Base-by-base conservation (phyloP, 805 yeast species). In the Wickerhamomyces ciferrii region DNA sequence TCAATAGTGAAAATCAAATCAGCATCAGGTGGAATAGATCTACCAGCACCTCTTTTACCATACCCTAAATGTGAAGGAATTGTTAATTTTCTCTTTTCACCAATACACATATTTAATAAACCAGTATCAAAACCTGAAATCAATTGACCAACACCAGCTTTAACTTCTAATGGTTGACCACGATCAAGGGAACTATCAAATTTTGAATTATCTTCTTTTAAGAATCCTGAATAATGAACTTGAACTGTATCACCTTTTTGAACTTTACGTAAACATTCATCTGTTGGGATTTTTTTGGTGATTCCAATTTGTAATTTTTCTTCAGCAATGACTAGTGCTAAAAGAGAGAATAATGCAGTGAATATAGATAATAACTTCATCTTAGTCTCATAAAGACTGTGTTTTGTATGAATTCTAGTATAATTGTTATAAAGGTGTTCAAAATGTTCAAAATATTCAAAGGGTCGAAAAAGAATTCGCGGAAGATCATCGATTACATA, bases 1-100 rank as follows among this genome's bases (percentile, higher is more conserved):
- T 85, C 89, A 42, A 87, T 75, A 25, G 72, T 75, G 60, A 86
- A 86, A 32, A 75, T 72, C 60, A 90, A 71, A 41, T 85, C 86
- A 7, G 97, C 81, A 53, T 79, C 78, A 8, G 87, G 83, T 10
- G 96, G 96, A 61, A 84, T 84, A 45, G 78, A 83, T 42, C 83
- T 84, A 35, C 89, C 89, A 44, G 87, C 81, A 43, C 90, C 95
- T 46, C 81, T 62, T 25, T 68, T 66, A 44, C 97, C 97, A 56
- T 90, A 90, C 8, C 79, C 97, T 54, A 88, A 65, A 29, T 75
- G 73, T 6, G 95, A 76, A 41, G 97, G 96, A 60, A 91, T 87
- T 25, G 80, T 77, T 55, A 90, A 71, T 54, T 76, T 83, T 61
- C 97, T 78, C 69, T 83, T 74, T 65, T 90, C 97, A 41, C 96